These are phyloP conservation scores for Panaeolus cyanescens DNA, from an alignment of 768 basidiomycete species.

Conservation along the genomic window DNA sequence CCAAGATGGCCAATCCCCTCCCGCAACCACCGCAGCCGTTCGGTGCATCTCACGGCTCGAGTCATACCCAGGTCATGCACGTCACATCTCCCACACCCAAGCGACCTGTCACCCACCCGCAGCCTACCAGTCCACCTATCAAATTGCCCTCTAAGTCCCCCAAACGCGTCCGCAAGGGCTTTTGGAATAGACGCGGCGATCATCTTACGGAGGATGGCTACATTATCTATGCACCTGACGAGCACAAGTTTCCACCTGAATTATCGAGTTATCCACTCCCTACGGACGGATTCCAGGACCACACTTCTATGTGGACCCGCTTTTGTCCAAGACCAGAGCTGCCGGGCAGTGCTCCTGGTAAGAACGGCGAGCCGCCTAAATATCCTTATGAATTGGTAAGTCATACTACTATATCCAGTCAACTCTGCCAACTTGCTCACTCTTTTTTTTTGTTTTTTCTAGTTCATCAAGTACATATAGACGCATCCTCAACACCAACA, in stretches of 20 bases:
- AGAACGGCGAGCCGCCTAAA: constrained; percentile 50
- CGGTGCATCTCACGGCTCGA: constrained; percentile 10
- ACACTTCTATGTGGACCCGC: constrained; percentile 41
- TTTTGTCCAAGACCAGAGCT: constrained; percentile 56
- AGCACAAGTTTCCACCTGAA: constrained; percentile 59
- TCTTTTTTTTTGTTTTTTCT: constrained; percentile 1
- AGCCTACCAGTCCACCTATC: constrained; percentile 8
- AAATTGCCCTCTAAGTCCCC: constrained; percentile 19
- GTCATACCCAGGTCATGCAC: constrained; percentile 1
- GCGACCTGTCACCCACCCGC: neutral
- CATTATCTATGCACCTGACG: constrained; percentile 67
- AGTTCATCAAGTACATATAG: constrained; percentile 34
- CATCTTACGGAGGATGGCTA: constrained; percentile 56
- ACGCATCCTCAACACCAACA: neutral
- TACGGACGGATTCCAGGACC: constrained; percentile 57
- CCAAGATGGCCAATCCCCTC: constrained; percentile 7
- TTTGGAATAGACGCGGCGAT: constrained; percentile 79
- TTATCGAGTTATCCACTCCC: constrained; percentile 59
- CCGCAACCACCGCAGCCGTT: constrained; percentile 13
- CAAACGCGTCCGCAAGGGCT: constrained; percentile 52
- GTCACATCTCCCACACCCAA: constrained; percentile 1
- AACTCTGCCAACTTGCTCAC: neutral
- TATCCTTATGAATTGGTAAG: constrained; percentile 52
- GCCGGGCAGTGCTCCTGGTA: constrained; percentile 57
- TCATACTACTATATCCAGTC: constrained; percentile 29